phyloP scores from a whole-genome alignment of 1,284 basidiomycete genomes.

The Pyrrhoderma noxium region DNA sequence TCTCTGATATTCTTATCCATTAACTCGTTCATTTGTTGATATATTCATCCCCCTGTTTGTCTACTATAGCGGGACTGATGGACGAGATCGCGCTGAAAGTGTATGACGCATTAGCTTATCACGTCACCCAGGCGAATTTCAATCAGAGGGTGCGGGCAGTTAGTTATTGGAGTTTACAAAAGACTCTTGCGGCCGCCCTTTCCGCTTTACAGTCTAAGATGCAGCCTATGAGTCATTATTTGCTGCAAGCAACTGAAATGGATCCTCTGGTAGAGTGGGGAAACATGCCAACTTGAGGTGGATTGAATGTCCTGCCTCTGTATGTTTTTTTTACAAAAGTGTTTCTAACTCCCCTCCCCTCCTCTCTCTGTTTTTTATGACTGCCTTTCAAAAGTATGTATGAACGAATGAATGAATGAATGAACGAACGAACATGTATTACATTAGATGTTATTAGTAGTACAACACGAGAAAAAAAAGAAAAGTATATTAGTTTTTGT shows the following conservation, averaged over 20 bases:
- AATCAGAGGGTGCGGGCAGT: constrained; percentile 83
- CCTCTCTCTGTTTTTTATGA: too few species aligned
- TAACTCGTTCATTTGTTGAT: too few species aligned
- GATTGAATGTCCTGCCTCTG: too few species aligned
- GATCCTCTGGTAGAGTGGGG: constrained; percentile 9
- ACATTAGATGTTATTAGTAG: too few species aligned
- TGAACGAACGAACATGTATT: too few species aligned
- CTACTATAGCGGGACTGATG: constrained; percentile 66
- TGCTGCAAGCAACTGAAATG: constrained; percentile 34
- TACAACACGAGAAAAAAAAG: not conserved
- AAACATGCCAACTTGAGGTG: constrained; percentile 4
- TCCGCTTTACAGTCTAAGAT: constrained; percentile 51
- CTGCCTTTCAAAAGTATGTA: too few species aligned
- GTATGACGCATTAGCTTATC: constrained; percentile 87
- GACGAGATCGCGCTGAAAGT: constrained; percentile 77
- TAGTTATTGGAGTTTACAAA: constrained; percentile 74
- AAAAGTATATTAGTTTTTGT: constrained; percentile 8
- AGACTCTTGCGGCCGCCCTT: constrained; percentile 61
- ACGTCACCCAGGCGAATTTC: constrained; percentile 83
- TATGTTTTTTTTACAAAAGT: too few species aligned
- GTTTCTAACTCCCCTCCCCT: too few species aligned
- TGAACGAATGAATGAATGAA: too few species aligned
- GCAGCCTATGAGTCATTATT: constrained; percentile 43
- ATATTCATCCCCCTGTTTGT: constrained; percentile 20
- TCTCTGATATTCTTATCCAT: too few species aligned